These are phyloP conservation scores for Emmonsiellopsis sp. DNA, from an alignment of 2,329 filamentous ascomycete genomes.

Conservation along the genomic window DNA sequence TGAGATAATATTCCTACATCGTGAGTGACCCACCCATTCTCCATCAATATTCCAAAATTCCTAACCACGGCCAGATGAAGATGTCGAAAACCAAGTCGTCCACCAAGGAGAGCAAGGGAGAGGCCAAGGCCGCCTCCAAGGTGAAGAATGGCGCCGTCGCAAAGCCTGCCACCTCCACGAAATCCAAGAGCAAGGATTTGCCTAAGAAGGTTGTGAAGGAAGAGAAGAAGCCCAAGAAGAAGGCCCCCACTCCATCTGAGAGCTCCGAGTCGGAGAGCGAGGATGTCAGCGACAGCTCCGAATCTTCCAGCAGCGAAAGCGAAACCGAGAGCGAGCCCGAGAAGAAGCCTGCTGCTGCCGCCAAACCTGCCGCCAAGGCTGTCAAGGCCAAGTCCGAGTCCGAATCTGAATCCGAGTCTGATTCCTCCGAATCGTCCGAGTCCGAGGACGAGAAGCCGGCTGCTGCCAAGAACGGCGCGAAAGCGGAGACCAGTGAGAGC, in stretches of 20 bases:
- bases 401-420: slow-evolving; percentile 26
- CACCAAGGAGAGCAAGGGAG: slow-evolving; percentile 18
- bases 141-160: slow-evolving; percentile 39
- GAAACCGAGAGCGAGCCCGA: slow-evolving; percentile 27
- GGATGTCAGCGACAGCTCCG: slow-evolving; percentile 24
- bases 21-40: background rate
- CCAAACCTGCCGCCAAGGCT: slow-evolving; percentile 23
- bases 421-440: slow-evolving; percentile 20
- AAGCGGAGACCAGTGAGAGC: slow-evolving; percentile 13
- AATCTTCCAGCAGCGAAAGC: slow-evolving; percentile 23
- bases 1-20: background rate
- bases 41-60: background rate
- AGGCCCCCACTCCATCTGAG: slow-evolving; percentile 34
- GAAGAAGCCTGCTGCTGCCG: slow-evolving; percentile 1
- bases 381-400: slow-evolving; percentile 20
- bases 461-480: slow-evolving; percentile 14
- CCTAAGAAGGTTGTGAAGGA: slow-evolving; percentile 21
- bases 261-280: slow-evolving; percentile 29
- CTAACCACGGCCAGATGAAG: slow-evolving; percentile 21
- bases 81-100: slow-evolving; percentile 37
- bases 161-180: slow-evolving; percentile 35
- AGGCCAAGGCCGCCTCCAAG: slow-evolving; percentile 37
- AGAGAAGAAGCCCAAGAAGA: slow-evolving; percentile 28
- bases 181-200: slow-evolving; percentile 26
- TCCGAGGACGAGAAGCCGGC: slow-evolving; percentile 18